Evolutionary conservation across 352 stramenopile genomes (phyloP).

Genomic region (Sclerospora graminicola): DNA sequence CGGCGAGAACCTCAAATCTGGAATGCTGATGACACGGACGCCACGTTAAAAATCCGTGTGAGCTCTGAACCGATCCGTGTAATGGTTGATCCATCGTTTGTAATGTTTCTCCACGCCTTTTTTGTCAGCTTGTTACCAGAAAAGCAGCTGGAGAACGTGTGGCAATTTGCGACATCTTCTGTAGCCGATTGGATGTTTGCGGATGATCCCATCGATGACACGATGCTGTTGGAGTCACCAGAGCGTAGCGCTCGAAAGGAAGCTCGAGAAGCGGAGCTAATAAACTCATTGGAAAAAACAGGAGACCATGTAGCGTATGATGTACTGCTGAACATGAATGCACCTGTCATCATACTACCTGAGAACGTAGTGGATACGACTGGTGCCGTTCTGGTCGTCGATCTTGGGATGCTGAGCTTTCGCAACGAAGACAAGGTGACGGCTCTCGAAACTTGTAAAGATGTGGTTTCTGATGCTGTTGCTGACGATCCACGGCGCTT

Average conservation of each 20-base stretch:
- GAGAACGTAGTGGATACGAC: constrained; percentile 31
- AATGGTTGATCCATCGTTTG: constrained; percentile 61
- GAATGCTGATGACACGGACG: constrained; percentile 7
- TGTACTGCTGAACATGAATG: constrained; percentile 61
- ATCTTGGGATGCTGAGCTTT: constrained; percentile 63
- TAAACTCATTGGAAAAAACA: constrained; percentile 26
- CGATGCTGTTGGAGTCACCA: constrained; percentile 8
- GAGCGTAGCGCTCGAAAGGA: constrained; percentile 16
- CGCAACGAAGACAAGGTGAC: constrained; percentile 29
- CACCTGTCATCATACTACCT: constrained; percentile 58
- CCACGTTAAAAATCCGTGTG: constrained; percentile 33
- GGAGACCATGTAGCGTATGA: constrained; percentile 36
- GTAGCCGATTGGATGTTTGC: constrained; percentile 77
- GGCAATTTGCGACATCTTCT: constrained; percentile 73
- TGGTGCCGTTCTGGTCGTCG: constrained; percentile 45
- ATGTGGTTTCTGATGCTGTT: neutral
- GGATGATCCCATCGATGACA: constrained; percentile 25
- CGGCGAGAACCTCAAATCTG: constrained; percentile 12
- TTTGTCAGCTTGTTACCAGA: constrained; percentile 58
- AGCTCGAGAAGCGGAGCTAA: constrained; percentile 28
- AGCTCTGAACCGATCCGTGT: constrained; percentile 51
- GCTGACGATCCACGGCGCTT: constrained; percentile 18
- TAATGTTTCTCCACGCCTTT: constrained; percentile 58
- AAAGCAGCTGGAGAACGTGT: constrained; percentile 63
- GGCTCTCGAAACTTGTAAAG: constrained; percentile 8